Conservation (phyloP, 164 flowering plant species). For the Pachysandra terminalis region DNA sequence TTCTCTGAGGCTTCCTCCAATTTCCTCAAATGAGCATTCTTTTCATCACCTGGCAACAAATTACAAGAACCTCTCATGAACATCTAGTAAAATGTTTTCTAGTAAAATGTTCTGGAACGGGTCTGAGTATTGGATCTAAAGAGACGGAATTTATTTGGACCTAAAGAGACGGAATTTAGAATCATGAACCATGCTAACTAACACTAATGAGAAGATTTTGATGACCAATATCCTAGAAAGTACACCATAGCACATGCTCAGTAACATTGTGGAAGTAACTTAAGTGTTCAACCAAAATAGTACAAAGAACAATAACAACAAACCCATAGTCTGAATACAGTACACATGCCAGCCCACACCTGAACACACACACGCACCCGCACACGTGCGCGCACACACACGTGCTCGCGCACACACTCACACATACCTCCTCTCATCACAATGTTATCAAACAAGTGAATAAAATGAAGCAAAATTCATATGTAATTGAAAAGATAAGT, state of each 20-base stretch:
- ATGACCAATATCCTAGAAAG: background rate
- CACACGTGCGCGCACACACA: too few species aligned
- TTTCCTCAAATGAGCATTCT: slow-evolving; percentile 45
- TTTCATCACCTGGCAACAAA: slow-evolving; percentile 31
- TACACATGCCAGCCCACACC: too few species aligned
- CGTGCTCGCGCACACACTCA: too few species aligned
- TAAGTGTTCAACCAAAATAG: too few species aligned
- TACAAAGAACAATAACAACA: too few species aligned
- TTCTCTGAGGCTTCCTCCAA: slow-evolving; percentile 42
- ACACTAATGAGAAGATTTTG: background rate
- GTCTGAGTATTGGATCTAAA: background rate
- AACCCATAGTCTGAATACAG: too few species aligned
- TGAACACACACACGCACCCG: too few species aligned
- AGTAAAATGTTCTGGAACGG: background rate
- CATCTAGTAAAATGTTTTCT: background rate
- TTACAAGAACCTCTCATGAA: background rate
- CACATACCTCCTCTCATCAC: too few species aligned
- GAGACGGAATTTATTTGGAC: background rate
- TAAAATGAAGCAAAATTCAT: background rate
- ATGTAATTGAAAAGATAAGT: background rate
- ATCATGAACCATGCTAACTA: background rate
- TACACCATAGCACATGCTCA: background rate
- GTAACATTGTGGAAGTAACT: background rate
- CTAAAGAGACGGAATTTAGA: background rate
- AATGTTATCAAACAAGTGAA: too few species aligned